phyloP scores from a whole-genome alignment of 768 basidiomycete species.

The Russula emetica region DNA sequence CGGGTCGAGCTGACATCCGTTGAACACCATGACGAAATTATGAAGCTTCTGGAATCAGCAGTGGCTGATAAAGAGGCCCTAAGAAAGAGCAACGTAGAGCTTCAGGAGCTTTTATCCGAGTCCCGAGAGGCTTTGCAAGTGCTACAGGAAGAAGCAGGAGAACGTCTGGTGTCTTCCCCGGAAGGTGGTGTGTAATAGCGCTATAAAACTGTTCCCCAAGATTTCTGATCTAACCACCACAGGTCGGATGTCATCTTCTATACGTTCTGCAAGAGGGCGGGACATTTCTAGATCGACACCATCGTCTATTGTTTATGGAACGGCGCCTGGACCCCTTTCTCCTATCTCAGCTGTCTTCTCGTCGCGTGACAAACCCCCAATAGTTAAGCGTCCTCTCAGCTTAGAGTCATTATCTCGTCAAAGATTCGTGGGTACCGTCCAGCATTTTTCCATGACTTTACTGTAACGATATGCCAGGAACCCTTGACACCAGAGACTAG shows the following conservation, averaged over 20 bases:
- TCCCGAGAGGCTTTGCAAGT: conserved; percentile 70
- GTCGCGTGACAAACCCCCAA: not conserved
- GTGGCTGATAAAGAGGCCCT: conserved; percentile 81
- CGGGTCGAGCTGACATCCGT: conserved; percentile 41
- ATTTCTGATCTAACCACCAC: conserved; percentile 3
- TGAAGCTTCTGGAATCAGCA: conserved; percentile 71
- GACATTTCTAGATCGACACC: not conserved
- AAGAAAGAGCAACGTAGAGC: conserved; percentile 75
- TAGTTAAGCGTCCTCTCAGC: conserved; percentile 16
- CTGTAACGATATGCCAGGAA: conserved; percentile 33
- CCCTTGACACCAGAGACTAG: conserved; percentile 46
- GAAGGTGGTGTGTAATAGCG: conserved; percentile 29
- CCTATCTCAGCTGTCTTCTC: conserved; percentile 24
- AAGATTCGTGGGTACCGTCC: conserved; percentile 35
- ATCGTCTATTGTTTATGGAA: conserved; percentile 18
- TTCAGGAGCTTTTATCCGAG: conserved; percentile 68
- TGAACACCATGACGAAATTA: conserved; percentile 55
- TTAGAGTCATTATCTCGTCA: conserved; percentile 26
- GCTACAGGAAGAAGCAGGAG: conserved; percentile 71
- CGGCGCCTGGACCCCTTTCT: conserved; percentile 24
- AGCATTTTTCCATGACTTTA: not conserved
- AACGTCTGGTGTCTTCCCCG: conserved; percentile 43
- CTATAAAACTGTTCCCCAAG: conserved; percentile 18
- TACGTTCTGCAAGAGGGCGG: not conserved
- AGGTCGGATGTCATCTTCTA: conserved; percentile 26